phyloP scores from a whole-genome alignment of 2,329 filamentous ascomycete species.

The Huntiella abstrusa region DNA sequence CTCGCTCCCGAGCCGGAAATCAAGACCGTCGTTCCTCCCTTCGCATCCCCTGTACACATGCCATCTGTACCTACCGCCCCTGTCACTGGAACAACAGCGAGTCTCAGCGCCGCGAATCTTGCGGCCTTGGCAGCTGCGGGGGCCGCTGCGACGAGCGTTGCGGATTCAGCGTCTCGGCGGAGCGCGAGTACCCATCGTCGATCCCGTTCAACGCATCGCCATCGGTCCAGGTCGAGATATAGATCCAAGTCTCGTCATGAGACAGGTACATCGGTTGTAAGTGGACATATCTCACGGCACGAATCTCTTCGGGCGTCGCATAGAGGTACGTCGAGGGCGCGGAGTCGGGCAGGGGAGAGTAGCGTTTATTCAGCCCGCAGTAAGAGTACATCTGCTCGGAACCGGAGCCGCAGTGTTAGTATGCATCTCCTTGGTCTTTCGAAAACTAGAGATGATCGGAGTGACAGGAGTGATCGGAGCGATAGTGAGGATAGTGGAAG shows the following conservation, averaged over 20 bases:
- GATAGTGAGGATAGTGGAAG: conserved; percentile 43
- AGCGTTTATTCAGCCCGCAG: not conserved
- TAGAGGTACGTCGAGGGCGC: not conserved
- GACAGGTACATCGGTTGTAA: not conserved
- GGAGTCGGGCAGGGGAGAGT: not conserved
- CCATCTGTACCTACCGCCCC: conserved; percentile 9
- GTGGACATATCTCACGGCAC: conserved; percentile 6
- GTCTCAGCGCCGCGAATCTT: conserved; percentile 16
- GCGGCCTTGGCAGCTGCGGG: conserved; percentile 18
- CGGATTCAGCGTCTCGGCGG: not conserved
- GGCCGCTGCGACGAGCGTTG: not conserved
- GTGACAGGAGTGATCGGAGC: conserved; percentile 28
- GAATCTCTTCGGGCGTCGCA: conserved; percentile 1
- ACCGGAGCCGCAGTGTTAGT: not conserved
- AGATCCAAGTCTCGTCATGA: conserved; percentile 4
- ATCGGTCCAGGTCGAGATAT: not conserved
- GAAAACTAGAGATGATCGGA: not conserved
- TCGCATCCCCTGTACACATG: not conserved
- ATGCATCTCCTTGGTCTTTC: not conserved
- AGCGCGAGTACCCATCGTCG: not conserved
- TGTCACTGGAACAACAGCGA: conserved; percentile 13
- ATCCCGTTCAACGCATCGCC: conserved; percentile 3
- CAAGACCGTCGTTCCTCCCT: not conserved
- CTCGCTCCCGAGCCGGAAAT: not conserved
- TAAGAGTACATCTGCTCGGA: not conserved